phyloP scores from a whole-genome alignment of 805 yeast genomes.

The Saturnispora ahearnii region DNA sequence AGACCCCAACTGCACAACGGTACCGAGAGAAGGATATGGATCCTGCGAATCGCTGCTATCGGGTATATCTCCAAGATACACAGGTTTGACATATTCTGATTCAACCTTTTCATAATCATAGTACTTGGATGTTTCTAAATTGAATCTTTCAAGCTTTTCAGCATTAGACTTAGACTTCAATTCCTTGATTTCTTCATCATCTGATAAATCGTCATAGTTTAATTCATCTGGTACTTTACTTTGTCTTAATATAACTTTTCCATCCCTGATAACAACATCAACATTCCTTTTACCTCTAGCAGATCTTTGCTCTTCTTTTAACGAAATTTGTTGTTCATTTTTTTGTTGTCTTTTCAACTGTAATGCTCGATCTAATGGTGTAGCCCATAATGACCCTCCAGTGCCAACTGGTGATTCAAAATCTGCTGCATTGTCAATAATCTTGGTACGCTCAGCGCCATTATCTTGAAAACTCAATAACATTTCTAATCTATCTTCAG shows the following conservation, averaged over 20 bases:
- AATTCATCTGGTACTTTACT: constrained; percentile 19
- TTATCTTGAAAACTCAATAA: constrained; percentile 74
- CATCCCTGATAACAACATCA: constrained; percentile 71
- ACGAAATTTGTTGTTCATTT: constrained; percentile 54
- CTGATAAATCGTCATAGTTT: constrained; percentile 21
- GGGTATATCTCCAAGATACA: constrained; percentile 17
- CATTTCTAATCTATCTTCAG: constrained; percentile 65
- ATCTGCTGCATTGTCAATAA: constrained; percentile 90
- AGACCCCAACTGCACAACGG: constrained; percentile 26
- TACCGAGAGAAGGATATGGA: constrained; percentile 12
- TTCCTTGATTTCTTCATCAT: constrained; percentile 31
- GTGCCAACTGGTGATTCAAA: constrained; percentile 43
- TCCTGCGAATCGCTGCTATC: neutral
- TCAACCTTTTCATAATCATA: constrained; percentile 59
- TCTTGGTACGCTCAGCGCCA: constrained; percentile 81
- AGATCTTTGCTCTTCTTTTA: constrained; percentile 43
- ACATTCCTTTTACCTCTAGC: constrained; percentile 73
- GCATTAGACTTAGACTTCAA: constrained; percentile 28
- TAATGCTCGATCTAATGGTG: constrained; percentile 77
- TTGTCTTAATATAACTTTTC: constrained; percentile 64
- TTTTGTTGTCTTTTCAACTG: constrained; percentile 82
- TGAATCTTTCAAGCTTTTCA: constrained; percentile 24
- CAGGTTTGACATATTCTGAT: constrained; percentile 42
- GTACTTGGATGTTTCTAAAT: constrained; percentile 27
- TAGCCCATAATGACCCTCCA: constrained; percentile 65